Base-by-base conservation (phyloP, 1,284 basidiomycete species). In the Clitocybe nebularis region DNA sequence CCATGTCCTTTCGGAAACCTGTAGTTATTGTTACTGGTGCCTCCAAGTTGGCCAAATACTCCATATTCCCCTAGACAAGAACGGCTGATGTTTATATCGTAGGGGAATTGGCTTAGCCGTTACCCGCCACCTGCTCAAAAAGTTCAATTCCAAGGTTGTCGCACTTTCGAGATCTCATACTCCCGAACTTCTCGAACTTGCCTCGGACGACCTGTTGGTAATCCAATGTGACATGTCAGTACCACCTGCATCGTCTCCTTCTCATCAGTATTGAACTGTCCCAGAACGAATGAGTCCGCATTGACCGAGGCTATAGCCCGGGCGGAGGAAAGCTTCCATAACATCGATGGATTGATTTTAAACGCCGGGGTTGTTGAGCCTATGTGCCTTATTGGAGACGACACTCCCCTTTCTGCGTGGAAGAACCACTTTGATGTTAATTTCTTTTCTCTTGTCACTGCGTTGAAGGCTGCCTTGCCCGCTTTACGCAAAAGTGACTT, bases 51-150 rank as follows among this genome's bases (percentile, higher is more conserved):
- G 50, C 52, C 36, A 36, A 22, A 37, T 46, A 42, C 9, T 43
- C 32, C 40, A 40, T 14, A 7, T 41, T 41, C 36, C 43, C 16
- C 34, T 20, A 17, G 34, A 41, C 28, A 25, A 36, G 28, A 6
- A 13, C 4, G 3, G 42, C 33, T 33, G 36, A 40, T 43, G 47
- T 57, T 34, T 49, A 43, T 4, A 33, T 23, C 33, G 19, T 54
- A 88, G 88, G 70, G 92, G 92, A 23, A 81, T 95, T 44, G 92
- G 92, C 1, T 77, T 93, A 35, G 87, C 84, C 13, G 74, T 84
- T 43, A 75, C 84, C 26, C 70, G 59, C 13, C 68, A 77, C 33
- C 71, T 93, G 17, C 71, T 93, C 33, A 57, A 71, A 16, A 73
- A 72, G 40, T 81, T 80, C 64, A 62, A 70, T 37, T 72, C 77